Base-by-base conservation (phyloP, 805 yeast genomes). In the Lipomyces spencermartinsiae region DNA sequence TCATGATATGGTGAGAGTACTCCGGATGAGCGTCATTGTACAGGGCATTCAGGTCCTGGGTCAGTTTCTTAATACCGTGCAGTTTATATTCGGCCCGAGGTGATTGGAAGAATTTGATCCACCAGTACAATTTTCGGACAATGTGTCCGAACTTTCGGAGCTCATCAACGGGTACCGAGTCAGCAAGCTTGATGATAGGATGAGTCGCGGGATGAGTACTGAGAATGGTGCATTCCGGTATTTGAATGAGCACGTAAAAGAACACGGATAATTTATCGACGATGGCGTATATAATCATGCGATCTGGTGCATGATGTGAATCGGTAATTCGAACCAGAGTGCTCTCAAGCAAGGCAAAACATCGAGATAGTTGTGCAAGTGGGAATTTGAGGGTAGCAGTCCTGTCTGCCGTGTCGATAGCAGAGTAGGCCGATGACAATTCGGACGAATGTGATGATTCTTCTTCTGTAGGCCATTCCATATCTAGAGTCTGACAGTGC, bases 111-210 rank as follows among this genome's bases (percentile, higher is more conserved):
- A 68, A 34, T 39, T 39, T 37, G 51, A 68, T 65, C 22, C 22
- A 57, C 71, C 69, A 66, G 57, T 68, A 68, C 12, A 66, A 53
- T 53, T 62, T 68, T 16, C 71, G 58, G 22, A 66, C 56, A 10
- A 53, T 57, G 49, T 49, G 37, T 25, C 61, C 49, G 46, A 22
- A 54, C 12, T 39, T 56, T 6, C 63, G 51, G 10, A 68, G 46
- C 22, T 22, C 49, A 5, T 58, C 63, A 8, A 49, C 22, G 7
- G 51, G 56, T 16, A 31, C 35, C 16, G 37, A 43, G 19, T 63
- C 69, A 10, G 43, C 19, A n/a, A 25, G 53, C 53, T 65, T 62
- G 19, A 61, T 16, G 9, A 67, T 14, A 12, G 67, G 63, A 22
- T 22, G 8, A 1, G 59, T 31, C 5, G 70, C 66, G 12, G 71